Evolutionary conservation across 129 eudicot genomes (phyloP), one percentile per base, ranked within the genome.

Genomic region (Flaveria ramosissima): DNA sequence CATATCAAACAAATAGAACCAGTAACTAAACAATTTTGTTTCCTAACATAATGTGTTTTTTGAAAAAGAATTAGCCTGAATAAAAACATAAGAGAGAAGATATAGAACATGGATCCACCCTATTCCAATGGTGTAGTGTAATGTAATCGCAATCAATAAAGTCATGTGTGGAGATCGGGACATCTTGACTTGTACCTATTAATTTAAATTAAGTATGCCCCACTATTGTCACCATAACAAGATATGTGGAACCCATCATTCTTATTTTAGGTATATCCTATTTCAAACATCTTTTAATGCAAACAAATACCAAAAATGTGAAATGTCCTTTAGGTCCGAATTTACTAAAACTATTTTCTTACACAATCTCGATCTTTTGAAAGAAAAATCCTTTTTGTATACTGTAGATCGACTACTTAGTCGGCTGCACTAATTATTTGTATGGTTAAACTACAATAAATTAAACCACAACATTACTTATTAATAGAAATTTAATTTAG

Each of bases 91-190:
- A n/a, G 73, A 48, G 50, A 71, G 74, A 21, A 19, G 70, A 39
- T 65, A 80, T 65, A 80, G 92, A 85, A 90, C 92, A 83, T 87
- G 90, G 85, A 85, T 86, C 89, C 89, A 90, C 85, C 89, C 88
- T 75, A 90, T 84, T 80, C 88, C 85, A 81, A 77, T 83, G 83
- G 87, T 82, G 84, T 59, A 77, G 85, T 82, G 84, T 59, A 77
- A 39, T 71, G 81, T 46, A 74, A 67, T 76, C 78, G 82, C 85
- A 87, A 87, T 90, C 84, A 84, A 85, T 85, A 84, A 87, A 80
- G 91, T 84, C 91, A 89, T 86, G 95, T 89, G 95, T 73, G 86
- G 77, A 72, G 81, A 75, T 71, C 30, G 73, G 57, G 76, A 75
- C 68, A 65, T 53, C 72, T 74, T 81, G 81, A 75, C 85, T 81